A percentile compares a stretch with the other conserved stretches of the same genome.
Conservation (phyloP, 1,284 basidiomycete genomes). For the Sanguinoderma infundibulare region DNA sequence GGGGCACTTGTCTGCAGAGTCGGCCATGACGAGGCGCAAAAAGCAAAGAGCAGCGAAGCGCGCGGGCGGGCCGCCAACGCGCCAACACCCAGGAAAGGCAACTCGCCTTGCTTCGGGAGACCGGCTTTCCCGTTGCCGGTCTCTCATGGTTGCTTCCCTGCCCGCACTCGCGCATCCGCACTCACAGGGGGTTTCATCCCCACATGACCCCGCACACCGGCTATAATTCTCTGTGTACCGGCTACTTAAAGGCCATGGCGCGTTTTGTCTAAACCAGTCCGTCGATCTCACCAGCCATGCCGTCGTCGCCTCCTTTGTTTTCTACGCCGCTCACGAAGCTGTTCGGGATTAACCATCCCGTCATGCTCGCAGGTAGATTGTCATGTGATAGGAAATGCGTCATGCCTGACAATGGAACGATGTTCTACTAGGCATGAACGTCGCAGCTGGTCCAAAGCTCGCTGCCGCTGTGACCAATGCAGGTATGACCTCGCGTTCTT, state of each 20-base stretch:
- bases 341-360: constrained; percentile 82
- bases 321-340: constrained; percentile 67
- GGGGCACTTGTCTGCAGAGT: constrained; percentile 63
- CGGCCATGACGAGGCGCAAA: constrained; percentile 14
- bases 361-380: constrained; percentile 69
- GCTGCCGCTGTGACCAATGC: constrained; percentile 84
- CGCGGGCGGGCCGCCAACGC: neutral
- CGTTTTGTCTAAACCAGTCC: neutral
- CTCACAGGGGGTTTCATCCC: neutral
- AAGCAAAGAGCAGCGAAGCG: neutral
- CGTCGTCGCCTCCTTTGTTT: constrained; percentile 57
- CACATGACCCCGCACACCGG: neutral
- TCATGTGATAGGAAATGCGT: neutral
- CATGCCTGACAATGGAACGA: neutral
- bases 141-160: neutral
- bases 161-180: neutral
- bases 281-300: constrained; percentile 61
- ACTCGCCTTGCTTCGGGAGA: neutral
- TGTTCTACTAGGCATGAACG: constrained; percentile 76
- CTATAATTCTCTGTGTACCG: neutral
- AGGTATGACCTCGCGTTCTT: constrained; percentile 40
- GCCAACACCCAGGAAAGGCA: neutral
- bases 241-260: neutral
- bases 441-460: constrained; percentile 78
- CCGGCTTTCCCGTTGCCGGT: neutral